These are phyloP conservation scores for Saccharomycopsis selenospora DNA, from an alignment of 805 yeast genomes.

Conservation along the genomic window DNA sequence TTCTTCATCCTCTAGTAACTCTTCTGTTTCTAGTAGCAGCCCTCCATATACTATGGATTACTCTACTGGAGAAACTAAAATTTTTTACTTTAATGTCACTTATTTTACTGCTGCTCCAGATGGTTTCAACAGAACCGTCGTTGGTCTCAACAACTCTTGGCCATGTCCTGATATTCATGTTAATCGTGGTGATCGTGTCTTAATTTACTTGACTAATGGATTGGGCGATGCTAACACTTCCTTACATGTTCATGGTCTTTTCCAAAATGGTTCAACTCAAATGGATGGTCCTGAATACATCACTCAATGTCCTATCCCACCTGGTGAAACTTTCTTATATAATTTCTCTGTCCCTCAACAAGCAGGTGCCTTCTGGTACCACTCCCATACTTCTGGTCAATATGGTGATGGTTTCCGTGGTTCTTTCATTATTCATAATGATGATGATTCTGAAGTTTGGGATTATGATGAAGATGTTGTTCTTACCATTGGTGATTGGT, in stretches of 20 bases:
- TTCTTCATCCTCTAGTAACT: background rate
- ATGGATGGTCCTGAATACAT: constrained; percentile 92
- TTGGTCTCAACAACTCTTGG: constrained; percentile 44
- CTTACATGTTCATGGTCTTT: constrained; percentile 91
- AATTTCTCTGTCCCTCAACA: constrained; percentile 81
- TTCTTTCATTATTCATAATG: constrained; percentile 66
- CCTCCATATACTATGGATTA: no score
- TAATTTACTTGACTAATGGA: constrained; percentile 69
- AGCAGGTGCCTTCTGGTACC: constrained; percentile 94
- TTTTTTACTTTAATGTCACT: constrained; percentile 18
- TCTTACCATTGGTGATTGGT: constrained; percentile 78
- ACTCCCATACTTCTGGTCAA: constrained; percentile 85
- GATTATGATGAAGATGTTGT: constrained; percentile 75
- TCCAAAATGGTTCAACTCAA: constrained; percentile 56
- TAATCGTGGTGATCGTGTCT: constrained; percentile 70
- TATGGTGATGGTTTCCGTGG: constrained; percentile 93
- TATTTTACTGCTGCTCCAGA: constrained; percentile 31
- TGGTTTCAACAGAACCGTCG: constrained; percentile 35
- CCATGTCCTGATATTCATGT: constrained; percentile 86
- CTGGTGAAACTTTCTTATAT: constrained; percentile 66
- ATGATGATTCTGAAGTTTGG: constrained; percentile 40
- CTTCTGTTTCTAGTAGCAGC: background rate
- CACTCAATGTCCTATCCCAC: constrained; percentile 88
- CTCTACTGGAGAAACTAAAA: constrained; percentile 17
- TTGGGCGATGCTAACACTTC: constrained; percentile 61